Evolutionary conservation across 2,329 filamentous ascomycete genomes (phyloP), one percentile per base, ranked within the genome.

Genomic region (Fusarium penzigii): DNA sequence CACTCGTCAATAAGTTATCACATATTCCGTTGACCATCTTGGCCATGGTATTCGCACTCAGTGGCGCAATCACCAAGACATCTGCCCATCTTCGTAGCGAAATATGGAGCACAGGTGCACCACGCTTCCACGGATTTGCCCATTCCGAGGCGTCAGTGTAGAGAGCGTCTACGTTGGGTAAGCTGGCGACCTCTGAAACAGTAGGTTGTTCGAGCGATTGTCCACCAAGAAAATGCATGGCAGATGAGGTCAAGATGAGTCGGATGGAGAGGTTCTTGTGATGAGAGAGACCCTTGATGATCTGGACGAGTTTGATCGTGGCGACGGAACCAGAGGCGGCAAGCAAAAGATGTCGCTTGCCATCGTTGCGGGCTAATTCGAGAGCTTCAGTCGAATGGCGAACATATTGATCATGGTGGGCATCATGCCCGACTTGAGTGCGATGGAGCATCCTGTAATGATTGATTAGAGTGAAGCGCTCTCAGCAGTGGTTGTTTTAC

Each of bases 61-160:
- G 72, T 0, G 93, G 93, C 10, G 88, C 89, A 53, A 97, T 81
- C 14, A 93, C 79, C 64, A 96, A 78, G 3, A 95, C 65, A 68
- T 96, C 82, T 1, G 91, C 90, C 92, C 77, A 82, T 34, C 88
- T 80, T 29, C 92, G 79, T 49, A 97, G 75, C 70, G 96, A 90
- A 62, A 99, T 97, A 67, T 99, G 94, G 50, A 97, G 74, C 43
- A 99, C 96, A 3, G 79, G 78, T n/a, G 83, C 83, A 4, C 88
- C 90, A 3, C 92, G 81, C 17, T 79, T 82, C 93, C 93, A 97
- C 0, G 89, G 84, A 12, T 78, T 72, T 2, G 72, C 75, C 92
- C 92, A 97, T 71, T 97, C 94, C 58, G 92, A 89, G n/a, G 84
- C 82, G 67, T 97, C 91, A 9, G 80, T 77, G 71, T 96, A 92